phyloP scores from a whole-genome alignment of 1,139 yeast genomes.

The Suhomyces bokatorum region DNA sequence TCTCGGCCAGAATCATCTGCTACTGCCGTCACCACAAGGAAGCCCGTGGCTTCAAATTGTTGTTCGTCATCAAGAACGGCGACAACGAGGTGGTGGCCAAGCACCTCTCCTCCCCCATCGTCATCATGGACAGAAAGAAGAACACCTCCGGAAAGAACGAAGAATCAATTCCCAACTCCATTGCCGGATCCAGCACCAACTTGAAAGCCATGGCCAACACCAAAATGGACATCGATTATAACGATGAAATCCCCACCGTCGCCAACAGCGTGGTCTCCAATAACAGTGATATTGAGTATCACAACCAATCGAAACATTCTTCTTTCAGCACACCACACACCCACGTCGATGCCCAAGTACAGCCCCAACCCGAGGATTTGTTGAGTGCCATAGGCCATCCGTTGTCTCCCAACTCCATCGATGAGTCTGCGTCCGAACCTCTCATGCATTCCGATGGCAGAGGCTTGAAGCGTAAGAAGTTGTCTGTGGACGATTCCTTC shows the following conservation, averaged over 20 bases:
- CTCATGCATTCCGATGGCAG: conserved; percentile 47
- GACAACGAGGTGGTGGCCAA: conserved; percentile 68
- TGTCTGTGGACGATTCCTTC: conserved; percentile 46
- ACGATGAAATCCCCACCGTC: conserved; percentile 1
- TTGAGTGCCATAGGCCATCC: conserved; percentile 27
- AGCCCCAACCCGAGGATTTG: conserved; percentile 6
- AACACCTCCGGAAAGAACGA: conserved; percentile 29
- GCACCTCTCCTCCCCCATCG: conserved; percentile 68
- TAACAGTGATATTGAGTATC: conserved; percentile 14
- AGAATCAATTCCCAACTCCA: conserved; percentile 22
- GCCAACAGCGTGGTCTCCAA: conserved; percentile 9
- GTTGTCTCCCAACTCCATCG: conserved; percentile 63
- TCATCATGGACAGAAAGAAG: conserved; percentile 93
- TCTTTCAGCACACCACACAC: conserved; percentile 2
- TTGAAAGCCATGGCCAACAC: conserved; percentile 14
- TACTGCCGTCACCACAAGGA: conserved; percentile 95
- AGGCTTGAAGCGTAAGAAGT: conserved; percentile 43
- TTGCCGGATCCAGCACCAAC: conserved; percentile 26
- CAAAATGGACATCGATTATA: conserved; percentile 8
- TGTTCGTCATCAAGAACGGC: conserved; percentile 67
- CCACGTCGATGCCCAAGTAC: conserved; percentile 1
- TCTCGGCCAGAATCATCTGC: conserved; percentile 87
- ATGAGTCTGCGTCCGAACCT: conserved; percentile 65
- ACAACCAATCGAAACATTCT: conserved; percentile 1
- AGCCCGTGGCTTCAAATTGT: conserved; percentile 71